Evolutionary conservation across 768 basidiomycete genomes (phyloP).

Genomic region (Obba rivulosa): DNA sequence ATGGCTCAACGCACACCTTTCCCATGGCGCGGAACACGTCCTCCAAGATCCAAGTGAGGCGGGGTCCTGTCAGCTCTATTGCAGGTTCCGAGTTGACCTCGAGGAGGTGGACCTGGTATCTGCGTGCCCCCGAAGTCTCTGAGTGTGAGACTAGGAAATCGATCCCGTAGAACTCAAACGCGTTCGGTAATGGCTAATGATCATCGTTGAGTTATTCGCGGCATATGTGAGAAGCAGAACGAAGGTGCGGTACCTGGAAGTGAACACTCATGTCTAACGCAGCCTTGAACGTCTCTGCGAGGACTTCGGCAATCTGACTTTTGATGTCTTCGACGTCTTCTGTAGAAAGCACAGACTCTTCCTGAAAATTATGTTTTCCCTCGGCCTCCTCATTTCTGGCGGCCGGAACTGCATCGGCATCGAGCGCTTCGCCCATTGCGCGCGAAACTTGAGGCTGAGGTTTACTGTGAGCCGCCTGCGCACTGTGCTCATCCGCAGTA

Average conservation of each 20-base stretch:
- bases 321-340: slow-evolving; percentile 48
- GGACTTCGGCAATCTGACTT: slow-evolving; percentile 54
- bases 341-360: slow-evolving; percentile 21
- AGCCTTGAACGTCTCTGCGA: slow-evolving; percentile 83
- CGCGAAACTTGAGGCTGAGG: slow-evolving; percentile 5
- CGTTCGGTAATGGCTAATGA: slow-evolving; percentile 74
- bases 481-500: not conserved
- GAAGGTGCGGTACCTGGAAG: slow-evolving; percentile 59
- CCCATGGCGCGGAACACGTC: slow-evolving; percentile 75
- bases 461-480: not conserved
- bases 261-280: slow-evolving; percentile 76
- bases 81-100: slow-evolving; percentile 97
- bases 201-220: not conserved
- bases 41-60: slow-evolving; percentile 75
- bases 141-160: slow-evolving; percentile 75
- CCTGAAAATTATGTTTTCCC: not conserved
- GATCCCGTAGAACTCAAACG: slow-evolving; percentile 93
- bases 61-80: slow-evolving; percentile 85
- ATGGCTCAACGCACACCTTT: slow-evolving; percentile 65
- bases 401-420: slow-evolving; percentile 2
- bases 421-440: slow-evolving; percentile 10
- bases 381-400: not conserved
- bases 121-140: slow-evolving; percentile 14
- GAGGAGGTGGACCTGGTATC: slow-evolving; percentile 64
- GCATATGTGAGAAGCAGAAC: not conserved